Percentiles rank a stretch among this genome's conserved stretches.
These are phyloP conservation scores for Mrakiaceae sp. DNA, from an alignment of 1,284 basidiomycete species.

Conservation along the genomic window DNA sequence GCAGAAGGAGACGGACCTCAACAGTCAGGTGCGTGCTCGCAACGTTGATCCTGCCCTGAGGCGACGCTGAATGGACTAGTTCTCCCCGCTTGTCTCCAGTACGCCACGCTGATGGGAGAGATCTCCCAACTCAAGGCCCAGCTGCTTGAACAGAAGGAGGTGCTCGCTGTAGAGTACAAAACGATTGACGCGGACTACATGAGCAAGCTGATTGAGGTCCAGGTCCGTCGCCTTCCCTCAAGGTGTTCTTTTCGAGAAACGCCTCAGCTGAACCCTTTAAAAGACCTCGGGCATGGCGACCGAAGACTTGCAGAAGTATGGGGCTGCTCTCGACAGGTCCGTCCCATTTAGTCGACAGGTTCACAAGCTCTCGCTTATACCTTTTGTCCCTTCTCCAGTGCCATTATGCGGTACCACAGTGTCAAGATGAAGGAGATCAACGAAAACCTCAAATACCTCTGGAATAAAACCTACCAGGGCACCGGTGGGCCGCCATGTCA, in stretches of 20 bases:
- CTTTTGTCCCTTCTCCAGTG: slow-evolving; percentile 42
- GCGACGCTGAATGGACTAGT: slow-evolving; percentile 1
- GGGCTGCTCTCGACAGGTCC: slow-evolving; percentile 86
- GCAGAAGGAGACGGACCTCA: slow-evolving; percentile 56
- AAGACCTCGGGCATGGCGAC: slow-evolving; percentile 92
- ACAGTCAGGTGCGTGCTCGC: slow-evolving; percentile 48
- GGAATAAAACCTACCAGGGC: slow-evolving; percentile 99
- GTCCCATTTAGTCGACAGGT: slow-evolving; percentile 23
- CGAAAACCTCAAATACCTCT: slow-evolving; percentile 86
- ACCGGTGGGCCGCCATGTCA: slow-evolving; percentile 50
- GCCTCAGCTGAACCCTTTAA: slow-evolving; percentile 9
- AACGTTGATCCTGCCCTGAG: too few relatives aligned
- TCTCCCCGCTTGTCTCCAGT: slow-evolving; percentile 40
- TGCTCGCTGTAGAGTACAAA: slow-evolving; percentile 71
- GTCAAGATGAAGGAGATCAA: slow-evolving; percentile 99
- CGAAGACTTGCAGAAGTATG: slow-evolving; percentile 91
- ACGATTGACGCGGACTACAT: slow-evolving; percentile 75
- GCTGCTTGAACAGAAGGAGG: slow-evolving; percentile 53
- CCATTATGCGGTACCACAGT: slow-evolving; percentile 97
- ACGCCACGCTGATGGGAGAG: slow-evolving; percentile 68
- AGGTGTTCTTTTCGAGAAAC: background rate
- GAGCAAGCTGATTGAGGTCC: slow-evolving; percentile 85
- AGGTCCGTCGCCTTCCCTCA: slow-evolving; percentile 42
- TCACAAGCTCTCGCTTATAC: background rate
- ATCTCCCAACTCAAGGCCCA: slow-evolving; percentile 63